phyloP scores from a whole-genome alignment of 305 asterid genomes.

The Lippia alba region DNA sequence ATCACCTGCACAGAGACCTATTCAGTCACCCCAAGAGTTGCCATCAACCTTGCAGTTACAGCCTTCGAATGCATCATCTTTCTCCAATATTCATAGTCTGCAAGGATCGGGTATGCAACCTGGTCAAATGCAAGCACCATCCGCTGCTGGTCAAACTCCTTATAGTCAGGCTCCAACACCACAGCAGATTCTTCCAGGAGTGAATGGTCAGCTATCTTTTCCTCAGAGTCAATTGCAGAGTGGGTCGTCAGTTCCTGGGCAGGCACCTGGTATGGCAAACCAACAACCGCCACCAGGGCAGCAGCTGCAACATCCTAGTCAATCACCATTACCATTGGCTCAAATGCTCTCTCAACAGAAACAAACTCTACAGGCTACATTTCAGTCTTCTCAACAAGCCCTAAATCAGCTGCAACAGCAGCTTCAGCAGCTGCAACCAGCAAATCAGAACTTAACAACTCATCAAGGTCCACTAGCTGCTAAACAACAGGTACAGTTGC shows the following conservation, averaged over 20 bases:
- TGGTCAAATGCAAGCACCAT: constrained; percentile 58
- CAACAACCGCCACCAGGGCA: constrained; percentile 56
- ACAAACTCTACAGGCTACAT: constrained; percentile 90
- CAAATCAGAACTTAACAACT: constrained; percentile 56
- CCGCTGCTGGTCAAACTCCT: constrained; percentile 54
- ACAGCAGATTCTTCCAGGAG: constrained; percentile 54
- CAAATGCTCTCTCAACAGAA: constrained; percentile 96
- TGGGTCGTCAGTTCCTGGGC: constrained; percentile 53
- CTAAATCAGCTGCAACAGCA: constrained; percentile 95
- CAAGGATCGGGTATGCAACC: constrained; percentile 60
- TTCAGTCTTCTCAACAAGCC: constrained; percentile 87
- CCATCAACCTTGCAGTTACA: constrained; percentile 57
- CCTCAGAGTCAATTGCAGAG: constrained; percentile 63
- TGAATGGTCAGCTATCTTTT: constrained; percentile 53
- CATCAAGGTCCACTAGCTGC: constrained; percentile 63
- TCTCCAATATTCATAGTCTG: constrained; percentile 51
- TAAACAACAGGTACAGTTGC: constrained; percentile 65
- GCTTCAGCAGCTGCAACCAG: constrained; percentile 81
- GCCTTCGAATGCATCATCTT: constrained; percentile 48
- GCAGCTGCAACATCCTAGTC: constrained; percentile 56
- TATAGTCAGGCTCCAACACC: constrained; percentile 55
- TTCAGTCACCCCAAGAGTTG: constrained; percentile 60
- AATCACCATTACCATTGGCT: constrained; percentile 82
- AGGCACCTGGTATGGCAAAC: constrained; percentile 50
- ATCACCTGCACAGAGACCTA: constrained; percentile 65